Base-by-base conservation (phyloP, 2,329 filamentous ascomycete species). In the Sporothrix mexicana region DNA sequence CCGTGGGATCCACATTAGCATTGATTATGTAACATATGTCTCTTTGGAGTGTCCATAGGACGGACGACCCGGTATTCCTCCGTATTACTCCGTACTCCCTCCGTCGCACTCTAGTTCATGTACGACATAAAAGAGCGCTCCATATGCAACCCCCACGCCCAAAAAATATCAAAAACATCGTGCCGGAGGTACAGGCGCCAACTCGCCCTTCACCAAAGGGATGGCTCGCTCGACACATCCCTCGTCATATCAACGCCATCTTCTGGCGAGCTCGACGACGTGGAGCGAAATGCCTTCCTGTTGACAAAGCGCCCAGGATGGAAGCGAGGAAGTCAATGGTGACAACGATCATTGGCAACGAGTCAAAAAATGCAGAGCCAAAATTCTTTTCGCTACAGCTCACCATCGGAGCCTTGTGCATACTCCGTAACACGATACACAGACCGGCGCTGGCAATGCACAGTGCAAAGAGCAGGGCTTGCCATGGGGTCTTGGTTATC, bases 361-460 rank as follows among this genome's bases (percentile, higher is more conserved):
- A 77, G 70, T 82, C 81, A 47, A 81, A 81, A 79, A 8, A 80
- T 69, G 62, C 79, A 81, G 20, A 81, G 62, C 13, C 73, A 77
- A 71, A 71, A 77, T 75, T 82, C 80, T 49, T 79, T 75, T 30
- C 49, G 64, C 53, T 81, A 68, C 15, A 80, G 73, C 55, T 77
- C 78, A 0, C 80, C 79, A 36, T 73, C 74, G 1, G 76, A 67
- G 8, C 81, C 80, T 67, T 77, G 72, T 5, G 76, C 76, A 73
- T 83, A 84, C 77, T 85, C 83, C 15, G 83, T 74, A 1, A 82
- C 78, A 36, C 83, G 77, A 71, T 81, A 82, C 12, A 81, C 73
- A 45, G 80, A 81, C 49, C 83, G 77, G 73, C 20, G 62, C 74
- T 76, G 30, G 70, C 59, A 23, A 69, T 61, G 75, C 78, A 78